Conservation (phyloP, 164 flowering plant species). For the Berberis vulgaris region DNA sequence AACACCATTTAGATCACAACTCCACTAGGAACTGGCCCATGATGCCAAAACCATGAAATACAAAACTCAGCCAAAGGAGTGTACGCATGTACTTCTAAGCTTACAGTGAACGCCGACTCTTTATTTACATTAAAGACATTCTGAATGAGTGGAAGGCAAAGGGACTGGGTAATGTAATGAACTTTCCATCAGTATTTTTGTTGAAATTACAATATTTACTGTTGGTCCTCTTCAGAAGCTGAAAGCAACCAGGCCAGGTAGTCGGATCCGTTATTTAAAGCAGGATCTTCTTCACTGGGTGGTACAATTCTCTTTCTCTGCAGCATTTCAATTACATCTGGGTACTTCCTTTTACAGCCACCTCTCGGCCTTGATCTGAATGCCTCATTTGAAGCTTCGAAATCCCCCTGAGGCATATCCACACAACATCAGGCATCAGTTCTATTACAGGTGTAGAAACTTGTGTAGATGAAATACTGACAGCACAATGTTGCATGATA, state of each 20-base stretch:
- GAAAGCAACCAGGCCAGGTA: neutral
- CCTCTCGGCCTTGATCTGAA: slow-evolving; percentile 4
- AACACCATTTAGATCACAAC: no score
- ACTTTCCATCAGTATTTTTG: no score
- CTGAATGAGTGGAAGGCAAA: no score
- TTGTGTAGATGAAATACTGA: slow-evolving; percentile 19
- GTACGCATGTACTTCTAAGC: no score
- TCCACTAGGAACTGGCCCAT: no score
- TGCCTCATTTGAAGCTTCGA: slow-evolving; percentile 1
- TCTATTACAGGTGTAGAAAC: slow-evolving; percentile 37
- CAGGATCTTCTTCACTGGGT: neutral
- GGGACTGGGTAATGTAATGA: no score
- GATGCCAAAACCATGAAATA: no score
- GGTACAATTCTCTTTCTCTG: neutral
- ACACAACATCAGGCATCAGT: neutral
- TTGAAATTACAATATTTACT: neutral
- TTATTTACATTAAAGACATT: no score
- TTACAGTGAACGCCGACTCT: no score
- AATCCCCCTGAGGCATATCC: slow-evolving; percentile 40
- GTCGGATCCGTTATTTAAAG: neutral
- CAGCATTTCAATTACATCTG: neutral
- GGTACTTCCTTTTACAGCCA: neutral
- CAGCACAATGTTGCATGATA: no score
- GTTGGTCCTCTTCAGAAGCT: neutral
- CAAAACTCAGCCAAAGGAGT: no score